These are phyloP conservation scores for Pythium dissotocum DNA, from an alignment of 352 stramenopile genomes.

Conservation along the genomic window DNA sequence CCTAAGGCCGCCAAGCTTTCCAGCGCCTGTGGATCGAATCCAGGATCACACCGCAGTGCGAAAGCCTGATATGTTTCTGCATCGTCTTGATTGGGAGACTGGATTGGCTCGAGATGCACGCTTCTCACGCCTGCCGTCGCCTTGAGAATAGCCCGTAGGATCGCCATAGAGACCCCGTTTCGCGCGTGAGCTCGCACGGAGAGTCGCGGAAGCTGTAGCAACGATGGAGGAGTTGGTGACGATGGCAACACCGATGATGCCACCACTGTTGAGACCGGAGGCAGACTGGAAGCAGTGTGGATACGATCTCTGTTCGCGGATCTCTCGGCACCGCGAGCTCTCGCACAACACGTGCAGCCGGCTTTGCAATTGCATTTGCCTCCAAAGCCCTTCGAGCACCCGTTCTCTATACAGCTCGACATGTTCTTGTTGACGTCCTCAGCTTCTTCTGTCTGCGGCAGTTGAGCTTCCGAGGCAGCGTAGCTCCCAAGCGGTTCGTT, in stretches of 20 bases:
- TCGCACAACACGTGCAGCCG: constrained; percentile 44
- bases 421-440: constrained; percentile 17
- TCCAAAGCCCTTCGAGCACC: constrained; percentile 64
- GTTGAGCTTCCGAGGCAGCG: background rate
- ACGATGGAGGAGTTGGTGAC: constrained; percentile 8
- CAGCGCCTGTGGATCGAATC: constrained; percentile 34
- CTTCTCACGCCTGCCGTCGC: constrained; percentile 44
- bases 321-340: constrained; percentile 9
- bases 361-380: constrained; percentile 60
- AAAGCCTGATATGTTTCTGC: background rate
- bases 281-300: background rate
- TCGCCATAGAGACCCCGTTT: background rate
- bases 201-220: constrained; percentile 7
- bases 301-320: background rate
- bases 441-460: background rate
- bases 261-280: background rate
- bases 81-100: background rate
- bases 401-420: constrained; percentile 66
- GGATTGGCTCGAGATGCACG: constrained; percentile 33
- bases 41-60: constrained; percentile 37
- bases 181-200: background rate
- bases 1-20: constrained; percentile 28
- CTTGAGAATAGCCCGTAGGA: constrained; percentile 37
- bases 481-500: background rate
- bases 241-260: background rate